phyloP scores from a whole-genome alignment of 2,329 filamentous ascomycete genomes.

The Bertia moriformis region DNA sequence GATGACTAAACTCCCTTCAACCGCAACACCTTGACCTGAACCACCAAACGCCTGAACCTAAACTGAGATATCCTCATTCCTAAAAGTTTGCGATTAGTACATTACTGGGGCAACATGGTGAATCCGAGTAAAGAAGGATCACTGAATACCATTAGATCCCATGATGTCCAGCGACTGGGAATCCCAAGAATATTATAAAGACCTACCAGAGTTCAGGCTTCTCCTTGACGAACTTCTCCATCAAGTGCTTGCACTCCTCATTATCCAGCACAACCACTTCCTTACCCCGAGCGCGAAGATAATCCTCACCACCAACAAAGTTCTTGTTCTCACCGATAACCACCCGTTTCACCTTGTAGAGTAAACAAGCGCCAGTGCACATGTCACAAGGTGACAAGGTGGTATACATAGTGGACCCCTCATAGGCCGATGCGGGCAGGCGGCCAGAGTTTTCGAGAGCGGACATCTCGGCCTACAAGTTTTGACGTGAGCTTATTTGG shows the following conservation, averaged over 20 bases:
- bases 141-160: too few relatives aligned
- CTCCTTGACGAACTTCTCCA: conserved; percentile 59
- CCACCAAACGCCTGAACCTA: too few relatives aligned
- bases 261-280: conserved; percentile 60
- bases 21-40: too few relatives aligned
- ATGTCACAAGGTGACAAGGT: conserved; percentile 69
- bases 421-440: conserved; percentile 53
- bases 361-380: conserved; percentile 65
- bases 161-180: too few relatives aligned
- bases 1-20: too few relatives aligned
- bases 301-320: conserved; percentile 59
- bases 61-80: conserved; percentile 1
- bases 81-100: background rate
- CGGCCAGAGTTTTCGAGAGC: conserved; percentile 63
- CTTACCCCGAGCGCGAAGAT: conserved; percentile 52
- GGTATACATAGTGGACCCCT: conserved; percentile 68
- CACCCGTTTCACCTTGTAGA: conserved; percentile 61
- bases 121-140: background rate
- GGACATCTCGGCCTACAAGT: conserved; percentile 54
- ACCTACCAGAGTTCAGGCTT: conserved; percentile 58
- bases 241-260: conserved; percentile 49
- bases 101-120: background rate
- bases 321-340: conserved; percentile 68
- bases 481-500: background rate
- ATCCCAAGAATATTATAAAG: conserved; percentile 6